These are phyloP conservation scores for Oryza meyeriana DNA, from an alignment of 176 grass and related monocot species.

Conservation along the genomic window DNA sequence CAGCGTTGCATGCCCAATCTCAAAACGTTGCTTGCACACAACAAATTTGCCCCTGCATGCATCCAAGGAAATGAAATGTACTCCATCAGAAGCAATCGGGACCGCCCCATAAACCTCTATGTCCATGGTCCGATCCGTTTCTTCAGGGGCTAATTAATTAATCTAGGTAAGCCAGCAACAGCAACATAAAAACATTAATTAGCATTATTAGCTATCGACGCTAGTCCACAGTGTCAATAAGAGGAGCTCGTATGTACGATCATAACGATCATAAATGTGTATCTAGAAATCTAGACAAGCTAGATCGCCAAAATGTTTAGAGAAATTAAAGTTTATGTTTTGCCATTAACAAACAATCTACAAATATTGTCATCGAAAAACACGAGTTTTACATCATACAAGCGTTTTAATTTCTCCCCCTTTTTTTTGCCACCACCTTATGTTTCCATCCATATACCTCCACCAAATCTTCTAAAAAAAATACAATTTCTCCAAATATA, in stretches of 20 bases:
- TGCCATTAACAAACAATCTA: no score
- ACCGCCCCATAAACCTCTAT: background rate
- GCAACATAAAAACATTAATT: background rate
- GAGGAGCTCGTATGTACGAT: background rate
- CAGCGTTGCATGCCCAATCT: background rate
- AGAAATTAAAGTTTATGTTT: no score
- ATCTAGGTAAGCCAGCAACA: background rate
- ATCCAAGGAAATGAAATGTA: constrained; percentile 2
- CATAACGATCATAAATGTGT: background rate
- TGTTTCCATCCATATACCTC: no score
- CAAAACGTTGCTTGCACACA: constrained; percentile 58
- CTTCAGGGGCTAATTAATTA: background rate
- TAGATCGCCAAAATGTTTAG: no score
- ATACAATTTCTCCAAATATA: no score
- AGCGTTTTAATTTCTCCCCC: no score
- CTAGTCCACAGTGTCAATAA: background rate
- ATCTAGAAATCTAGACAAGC: background rate
- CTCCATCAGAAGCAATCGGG: background rate
- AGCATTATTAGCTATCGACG: background rate
- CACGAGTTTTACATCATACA: no score
- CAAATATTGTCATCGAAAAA: no score
- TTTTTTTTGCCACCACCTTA: no score
- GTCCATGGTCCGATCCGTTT: background rate
- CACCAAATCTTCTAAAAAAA: no score
- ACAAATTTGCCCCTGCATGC: background rate